phyloP scores from a whole-genome alignment of 2,329 filamentous ascomycete genomes.

The Leptographium procerum region DNA sequence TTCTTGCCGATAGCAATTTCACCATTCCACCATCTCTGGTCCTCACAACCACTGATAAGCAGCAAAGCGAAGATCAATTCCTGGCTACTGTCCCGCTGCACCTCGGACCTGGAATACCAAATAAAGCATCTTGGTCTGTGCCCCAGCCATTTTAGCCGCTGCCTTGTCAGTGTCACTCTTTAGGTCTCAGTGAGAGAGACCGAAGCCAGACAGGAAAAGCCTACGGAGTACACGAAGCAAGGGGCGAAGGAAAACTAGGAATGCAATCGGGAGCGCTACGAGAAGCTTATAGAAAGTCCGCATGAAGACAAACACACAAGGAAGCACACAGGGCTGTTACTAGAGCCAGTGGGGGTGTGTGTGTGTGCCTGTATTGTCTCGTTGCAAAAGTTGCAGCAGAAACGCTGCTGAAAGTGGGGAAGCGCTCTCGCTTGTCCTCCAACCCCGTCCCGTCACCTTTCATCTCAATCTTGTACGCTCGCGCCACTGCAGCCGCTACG shows the following conservation, averaged over 20 bases:
- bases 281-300: neutral
- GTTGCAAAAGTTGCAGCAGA: neutral
- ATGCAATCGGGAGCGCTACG: neutral
- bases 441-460: neutral
- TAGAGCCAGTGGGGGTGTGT: neutral
- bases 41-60: neutral
- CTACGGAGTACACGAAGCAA: neutral
- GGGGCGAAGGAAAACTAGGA: neutral
- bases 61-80: neutral
- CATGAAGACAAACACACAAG: neutral
- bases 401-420: slow-evolving; percentile 1
- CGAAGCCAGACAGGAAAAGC: neutral
- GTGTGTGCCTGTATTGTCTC: neutral
- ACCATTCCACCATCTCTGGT: neutral
- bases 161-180: neutral
- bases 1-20: neutral
- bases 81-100: neutral
- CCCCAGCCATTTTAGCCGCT: neutral
- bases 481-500: slow-evolving; percentile 2
- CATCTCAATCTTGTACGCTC: slow-evolving; percentile 2
- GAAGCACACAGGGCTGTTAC: neutral
- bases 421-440: neutral
- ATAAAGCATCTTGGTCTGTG: neutral
- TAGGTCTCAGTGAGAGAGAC: neutral
- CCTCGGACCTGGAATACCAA: neutral